phyloP scores from a whole-genome alignment of 768 basidiomycete genomes.

The Phylloporus sp. region DNA sequence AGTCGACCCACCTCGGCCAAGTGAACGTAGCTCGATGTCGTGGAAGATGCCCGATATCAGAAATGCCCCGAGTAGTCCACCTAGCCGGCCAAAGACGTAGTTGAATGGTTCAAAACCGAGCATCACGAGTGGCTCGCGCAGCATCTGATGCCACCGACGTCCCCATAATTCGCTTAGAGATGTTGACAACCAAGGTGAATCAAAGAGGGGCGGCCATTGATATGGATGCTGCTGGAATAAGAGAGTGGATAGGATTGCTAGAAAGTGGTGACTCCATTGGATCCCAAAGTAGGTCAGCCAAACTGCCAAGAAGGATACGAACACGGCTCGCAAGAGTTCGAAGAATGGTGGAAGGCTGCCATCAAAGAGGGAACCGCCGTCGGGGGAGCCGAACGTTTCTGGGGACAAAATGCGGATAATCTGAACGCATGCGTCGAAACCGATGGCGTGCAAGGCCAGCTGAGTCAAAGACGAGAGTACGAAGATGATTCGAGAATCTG shows the following conservation, averaged over 20 bases:
- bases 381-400: conserved; percentile 31
- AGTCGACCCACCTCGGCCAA: conserved; percentile 50
- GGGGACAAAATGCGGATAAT: conserved; percentile 32
- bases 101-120: conserved; percentile 44
- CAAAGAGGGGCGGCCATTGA: conserved; percentile 62
- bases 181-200: conserved; percentile 50
- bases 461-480: conserved; percentile 7
- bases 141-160: conserved; percentile 61
- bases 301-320: conserved; percentile 42
- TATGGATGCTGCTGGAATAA: conserved; percentile 44
- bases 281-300: conserved; percentile 46
- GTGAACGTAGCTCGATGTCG: conserved; percentile 49
- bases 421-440: conserved; percentile 13
- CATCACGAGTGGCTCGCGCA: conserved; percentile 50
- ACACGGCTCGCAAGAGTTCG: conserved; percentile 36
- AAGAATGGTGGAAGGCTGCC: conserved; percentile 29
- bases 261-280: conserved; percentile 37
- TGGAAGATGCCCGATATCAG: conserved; percentile 56
- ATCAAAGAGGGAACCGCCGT: conserved; percentile 38
- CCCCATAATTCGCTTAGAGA: conserved; percentile 62
- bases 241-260: conserved; percentile 41
- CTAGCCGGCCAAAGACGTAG: conserved; percentile 45
- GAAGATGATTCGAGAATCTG: conserved; percentile 15
- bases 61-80: conserved; percentile 54
- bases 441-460: conserved; percentile 4